A percentile compares a stretch with the other conserved stretches of the same genome.
Evolutionary conservation across 306 rosid genomes (phyloP).

Genomic region (Cucumis cinereus): DNA sequence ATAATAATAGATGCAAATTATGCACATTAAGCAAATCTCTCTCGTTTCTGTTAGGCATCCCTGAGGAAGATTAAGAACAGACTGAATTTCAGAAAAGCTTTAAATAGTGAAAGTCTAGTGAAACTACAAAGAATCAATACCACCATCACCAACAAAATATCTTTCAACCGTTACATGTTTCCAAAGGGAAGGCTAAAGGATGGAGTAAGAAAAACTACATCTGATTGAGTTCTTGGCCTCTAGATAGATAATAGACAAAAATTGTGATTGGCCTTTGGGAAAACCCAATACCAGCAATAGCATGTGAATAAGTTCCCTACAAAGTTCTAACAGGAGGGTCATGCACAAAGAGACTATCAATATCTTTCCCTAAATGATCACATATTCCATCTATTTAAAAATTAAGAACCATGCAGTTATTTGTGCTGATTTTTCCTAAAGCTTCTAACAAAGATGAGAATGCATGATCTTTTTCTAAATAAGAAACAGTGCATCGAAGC

Average conservation of each 20-base stretch:
- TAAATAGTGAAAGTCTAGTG: not conserved
- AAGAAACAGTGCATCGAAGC: not conserved
- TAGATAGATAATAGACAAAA: not conserved
- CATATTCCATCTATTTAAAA: not conserved
- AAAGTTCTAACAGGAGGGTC: not conserved
- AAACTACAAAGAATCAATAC: not conserved
- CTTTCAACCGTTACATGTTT: not conserved
- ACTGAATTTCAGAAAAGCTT: not conserved
- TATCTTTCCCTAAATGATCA: not conserved
- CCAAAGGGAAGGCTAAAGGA: not conserved
- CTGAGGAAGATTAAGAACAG: not conserved
- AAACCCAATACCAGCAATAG: not conserved
- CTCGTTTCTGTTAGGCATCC: too few relatives aligned
- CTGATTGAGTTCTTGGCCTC: not conserved
- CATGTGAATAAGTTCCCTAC: not conserved
- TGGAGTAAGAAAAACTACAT: not conserved
- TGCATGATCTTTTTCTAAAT: not conserved
- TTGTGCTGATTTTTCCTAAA: not conserved
- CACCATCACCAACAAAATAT: not conserved
- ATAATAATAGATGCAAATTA: not conserved
- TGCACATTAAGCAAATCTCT: not conserved
- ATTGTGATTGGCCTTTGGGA: not conserved
- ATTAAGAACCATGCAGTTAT: not conserved
- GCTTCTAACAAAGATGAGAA: too few relatives aligned
- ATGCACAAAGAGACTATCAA: not conserved